Percentiles rank a stretch among this genome's conserved stretches.
Evolutionary conservation across 306 rosid genomes (phyloP).

Genomic region (Medicago lupulina): DNA sequence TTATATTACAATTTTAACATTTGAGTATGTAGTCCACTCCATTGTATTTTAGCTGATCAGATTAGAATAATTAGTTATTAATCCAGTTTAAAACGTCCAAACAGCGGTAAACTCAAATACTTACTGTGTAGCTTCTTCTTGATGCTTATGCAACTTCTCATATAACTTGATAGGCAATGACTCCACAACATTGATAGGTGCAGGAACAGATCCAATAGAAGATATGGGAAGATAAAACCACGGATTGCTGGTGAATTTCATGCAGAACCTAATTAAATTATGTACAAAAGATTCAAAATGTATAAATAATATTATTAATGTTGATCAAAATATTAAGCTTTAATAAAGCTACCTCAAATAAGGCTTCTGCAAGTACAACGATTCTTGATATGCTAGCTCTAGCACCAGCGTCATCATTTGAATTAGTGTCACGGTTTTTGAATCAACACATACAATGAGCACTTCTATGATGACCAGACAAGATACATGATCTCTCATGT

Average conservation of each 20-base stretch:
- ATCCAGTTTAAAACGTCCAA: not conserved
- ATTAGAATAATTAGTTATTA: not conserved
- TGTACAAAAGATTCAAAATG: conserved; percentile 60
- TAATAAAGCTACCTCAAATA: conserved; percentile 78
- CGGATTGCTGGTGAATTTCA: conserved; percentile 99
- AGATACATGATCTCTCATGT: conserved; percentile 87
- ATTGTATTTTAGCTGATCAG: not conserved
- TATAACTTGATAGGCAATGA: conserved; percentile 86
- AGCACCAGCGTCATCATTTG: conserved; percentile 71
- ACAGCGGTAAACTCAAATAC: conserved; percentile 44
- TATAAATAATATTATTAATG: conserved; percentile 42
- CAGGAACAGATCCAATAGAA: conserved; percentile 94
- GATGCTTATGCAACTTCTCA: conserved; percentile 72
- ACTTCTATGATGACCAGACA: conserved; percentile 91
- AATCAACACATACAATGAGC: conserved; percentile 82
- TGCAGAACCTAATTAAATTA: conserved; percentile 97
- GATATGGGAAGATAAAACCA: conserved; percentile 90
- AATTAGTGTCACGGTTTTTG: conserved; percentile 56
- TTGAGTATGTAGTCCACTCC: not conserved
- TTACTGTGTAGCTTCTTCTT: conserved; percentile 91
- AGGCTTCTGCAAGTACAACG: conserved; percentile 96
- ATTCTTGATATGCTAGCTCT: conserved; percentile 98
- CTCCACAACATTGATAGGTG: conserved; percentile 90
- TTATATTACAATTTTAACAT: too few relatives aligned
- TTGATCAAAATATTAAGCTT: conserved; percentile 34